Percentiles rank a stretch among this genome's conserved stretches.
Evolutionary conservation across 805 yeast genomes (phyloP).

Genomic region (Kluyveromyces lactis): DNA sequence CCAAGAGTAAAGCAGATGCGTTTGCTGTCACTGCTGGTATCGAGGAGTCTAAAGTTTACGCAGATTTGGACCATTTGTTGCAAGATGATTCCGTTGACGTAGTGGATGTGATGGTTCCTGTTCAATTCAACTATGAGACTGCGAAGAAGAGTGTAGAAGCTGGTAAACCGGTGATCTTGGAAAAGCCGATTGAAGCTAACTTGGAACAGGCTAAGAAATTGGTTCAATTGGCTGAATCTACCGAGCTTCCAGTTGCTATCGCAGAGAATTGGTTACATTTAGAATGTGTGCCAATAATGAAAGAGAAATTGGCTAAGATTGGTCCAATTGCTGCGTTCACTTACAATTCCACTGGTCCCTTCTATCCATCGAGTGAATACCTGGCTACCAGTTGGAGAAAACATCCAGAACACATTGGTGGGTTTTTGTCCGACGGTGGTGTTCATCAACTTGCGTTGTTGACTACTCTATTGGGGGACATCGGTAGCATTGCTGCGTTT

Average conservation of each 20-base stretch:
- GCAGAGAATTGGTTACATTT: constrained; percentile 84
- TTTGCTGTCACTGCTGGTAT: constrained; percentile 63
- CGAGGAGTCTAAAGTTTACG: constrained; percentile 43
- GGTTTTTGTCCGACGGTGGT: constrained; percentile 90
- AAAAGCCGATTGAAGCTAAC: constrained; percentile 89
- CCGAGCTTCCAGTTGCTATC: constrained; percentile 63
- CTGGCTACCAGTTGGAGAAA: constrained; percentile 76
- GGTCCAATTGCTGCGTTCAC: constrained; percentile 67
- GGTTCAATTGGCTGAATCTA: constrained; percentile 52
- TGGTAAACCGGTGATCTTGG: constrained; percentile 73
- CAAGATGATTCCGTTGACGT: constrained; percentile 60
- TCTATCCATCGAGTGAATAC: constrained; percentile 52
- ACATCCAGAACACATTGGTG: constrained; percentile 88
- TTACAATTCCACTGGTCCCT: constrained; percentile 68
- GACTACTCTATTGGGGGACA: constrained; percentile 72
- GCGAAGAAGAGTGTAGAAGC: constrained; percentile 63
- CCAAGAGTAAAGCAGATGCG: constrained; percentile 69
- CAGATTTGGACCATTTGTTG: constrained; percentile 55
- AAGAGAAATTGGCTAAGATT: constrained; percentile 54
- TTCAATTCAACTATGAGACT: constrained; percentile 61
- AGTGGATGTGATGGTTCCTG: constrained; percentile 86
- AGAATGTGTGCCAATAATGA: constrained; percentile 47
- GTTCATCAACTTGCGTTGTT: constrained; percentile 89
- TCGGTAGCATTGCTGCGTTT: constrained; percentile 62
- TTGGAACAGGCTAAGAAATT: constrained; percentile 73